Base-by-base conservation (phyloP, 2,329 filamentous ascomycete species). In the Akanthomyces muscarius region DNA sequence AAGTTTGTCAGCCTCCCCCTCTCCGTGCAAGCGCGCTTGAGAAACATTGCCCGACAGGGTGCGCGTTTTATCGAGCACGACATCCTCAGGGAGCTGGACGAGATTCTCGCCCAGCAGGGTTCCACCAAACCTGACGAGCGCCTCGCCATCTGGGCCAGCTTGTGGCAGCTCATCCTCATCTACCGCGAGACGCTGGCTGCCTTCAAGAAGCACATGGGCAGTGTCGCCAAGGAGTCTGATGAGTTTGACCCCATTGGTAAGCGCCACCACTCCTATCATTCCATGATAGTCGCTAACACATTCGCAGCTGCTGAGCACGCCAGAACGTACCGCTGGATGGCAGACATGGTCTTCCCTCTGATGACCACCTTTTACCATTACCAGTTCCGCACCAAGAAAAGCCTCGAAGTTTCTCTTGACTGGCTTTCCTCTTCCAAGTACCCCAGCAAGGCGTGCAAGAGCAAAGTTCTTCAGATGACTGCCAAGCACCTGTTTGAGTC, bases 111-210 rank as follows among this genome's bases (percentile, higher is more conserved):
- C 7, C 77, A 78, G 54, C 71, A 77, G 55, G 71, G 73, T 13
- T 72, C 78, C 28, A 73, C 77, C 14, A 73, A 75, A 67, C 65
- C 70, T 1, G 69, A 76, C 16, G 78, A 79, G 58, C 75, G 74
- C 55, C 69, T 81, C 63, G 75, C 77, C n/a, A 67, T 82, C 25
- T 83, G 80, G 79, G 77, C 75, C 18, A 77, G 76, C 68, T 69
- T 81, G 69, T 82, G 81, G 80, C 78, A 81, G 65, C 69, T 82
- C 62, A 78, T 83, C 50, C 72, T 82, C 47, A 76, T 81, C 67
- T 82, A 83, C 65, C 75, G 76, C 25, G 78, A 81, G 60, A 69
- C 81, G 53, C 70, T 75, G 62, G 64, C 67, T 21, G 69, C 70
- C 10, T 73, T 72, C 64, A 71, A 73, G 60, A 63, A 62, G 28